Evolutionary conservation across 345 rosid species (phyloP).

Genomic region (Linum tenue): DNA sequence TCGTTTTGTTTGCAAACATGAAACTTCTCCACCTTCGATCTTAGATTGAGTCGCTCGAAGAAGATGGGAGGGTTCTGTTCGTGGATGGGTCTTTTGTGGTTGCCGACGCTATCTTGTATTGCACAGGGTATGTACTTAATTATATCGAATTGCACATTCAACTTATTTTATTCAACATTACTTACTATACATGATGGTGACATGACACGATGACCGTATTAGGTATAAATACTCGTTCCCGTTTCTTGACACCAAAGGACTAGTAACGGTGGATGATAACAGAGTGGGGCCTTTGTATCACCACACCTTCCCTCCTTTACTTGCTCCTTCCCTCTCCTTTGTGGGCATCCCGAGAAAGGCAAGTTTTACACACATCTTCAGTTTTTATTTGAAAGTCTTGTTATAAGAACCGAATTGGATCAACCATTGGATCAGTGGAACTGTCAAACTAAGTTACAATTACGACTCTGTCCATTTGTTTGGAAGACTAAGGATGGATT

Average conservation of each 20-base stretch:
- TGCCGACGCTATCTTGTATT: slow-evolving; percentile 68
- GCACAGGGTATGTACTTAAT: slow-evolving; percentile 62
- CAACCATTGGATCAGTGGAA: background rate
- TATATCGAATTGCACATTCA: background rate
- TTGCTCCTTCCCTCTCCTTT: slow-evolving; percentile 85
- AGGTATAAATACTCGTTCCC: slow-evolving; percentile 86
- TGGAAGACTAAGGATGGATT: background rate
- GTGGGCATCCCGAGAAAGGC: slow-evolving; percentile 91
- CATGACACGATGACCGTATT: background rate
- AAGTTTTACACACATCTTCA: background rate
- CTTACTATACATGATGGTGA: background rate
- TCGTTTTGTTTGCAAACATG: too few species aligned
- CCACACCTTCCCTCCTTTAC: slow-evolving; percentile 89
- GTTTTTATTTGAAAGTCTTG: too few species aligned
- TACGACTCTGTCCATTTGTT: background rate
- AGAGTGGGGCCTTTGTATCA: slow-evolving; percentile 91
- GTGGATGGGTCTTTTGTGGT: slow-evolving; percentile 50
- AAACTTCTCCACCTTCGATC: too few species aligned
- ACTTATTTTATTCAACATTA: background rate
- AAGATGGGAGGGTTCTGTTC: slow-evolving; percentile 59
- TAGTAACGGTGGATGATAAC: slow-evolving; percentile 70
- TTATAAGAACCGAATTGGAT: too few species aligned
- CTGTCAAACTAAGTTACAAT: background rate
- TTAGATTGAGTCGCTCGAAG: slow-evolving; percentile 53
- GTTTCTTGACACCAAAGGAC: slow-evolving; percentile 97